Evolutionary conservation across 164 flowering plant genomes (phyloP).

Genomic region (Chimonanthus praecox): DNA sequence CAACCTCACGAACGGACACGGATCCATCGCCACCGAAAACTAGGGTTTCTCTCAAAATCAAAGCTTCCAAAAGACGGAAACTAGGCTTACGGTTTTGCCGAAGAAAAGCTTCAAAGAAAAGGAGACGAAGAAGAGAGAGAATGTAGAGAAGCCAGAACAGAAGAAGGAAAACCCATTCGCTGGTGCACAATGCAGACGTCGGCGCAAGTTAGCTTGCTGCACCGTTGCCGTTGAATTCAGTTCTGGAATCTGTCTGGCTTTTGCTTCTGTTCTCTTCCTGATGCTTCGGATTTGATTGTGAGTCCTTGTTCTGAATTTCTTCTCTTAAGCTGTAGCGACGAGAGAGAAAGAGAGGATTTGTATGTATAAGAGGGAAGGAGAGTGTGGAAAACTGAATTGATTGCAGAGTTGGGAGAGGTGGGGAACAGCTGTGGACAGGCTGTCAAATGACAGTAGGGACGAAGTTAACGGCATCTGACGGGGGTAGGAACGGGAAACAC

Average conservation of each 20-base stretch:
- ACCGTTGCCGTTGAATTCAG: not conserved
- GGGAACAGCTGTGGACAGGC: constrained; percentile 3
- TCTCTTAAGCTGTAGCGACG: not conserved
- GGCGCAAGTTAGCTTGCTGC: not conserved
- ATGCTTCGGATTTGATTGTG: not conserved
- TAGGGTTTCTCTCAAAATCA: not conserved
- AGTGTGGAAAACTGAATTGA: not conserved
- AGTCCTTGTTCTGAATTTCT: not conserved
- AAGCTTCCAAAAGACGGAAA: not conserved
- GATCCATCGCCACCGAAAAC: constrained; percentile 45
- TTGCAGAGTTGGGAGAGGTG: not conserved
- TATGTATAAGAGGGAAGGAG: not conserved
- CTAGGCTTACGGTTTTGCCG: not conserved
- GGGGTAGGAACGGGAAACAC: no score
- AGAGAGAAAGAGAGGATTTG: not conserved
- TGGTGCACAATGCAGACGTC: not conserved
- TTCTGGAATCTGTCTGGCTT: not conserved
- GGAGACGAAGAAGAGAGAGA: not conserved
- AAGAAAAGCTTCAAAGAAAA: not conserved
- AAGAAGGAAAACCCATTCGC: not conserved
- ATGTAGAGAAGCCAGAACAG: not conserved
- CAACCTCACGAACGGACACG: constrained; percentile 74
- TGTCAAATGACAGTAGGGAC: not conserved
- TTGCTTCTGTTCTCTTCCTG: not conserved
- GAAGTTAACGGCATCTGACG: not conserved